These are phyloP conservation scores for Fomitopsis pinicola DNA, from an alignment of 1,284 basidiomycete genomes.

Conservation along the genomic window DNA sequence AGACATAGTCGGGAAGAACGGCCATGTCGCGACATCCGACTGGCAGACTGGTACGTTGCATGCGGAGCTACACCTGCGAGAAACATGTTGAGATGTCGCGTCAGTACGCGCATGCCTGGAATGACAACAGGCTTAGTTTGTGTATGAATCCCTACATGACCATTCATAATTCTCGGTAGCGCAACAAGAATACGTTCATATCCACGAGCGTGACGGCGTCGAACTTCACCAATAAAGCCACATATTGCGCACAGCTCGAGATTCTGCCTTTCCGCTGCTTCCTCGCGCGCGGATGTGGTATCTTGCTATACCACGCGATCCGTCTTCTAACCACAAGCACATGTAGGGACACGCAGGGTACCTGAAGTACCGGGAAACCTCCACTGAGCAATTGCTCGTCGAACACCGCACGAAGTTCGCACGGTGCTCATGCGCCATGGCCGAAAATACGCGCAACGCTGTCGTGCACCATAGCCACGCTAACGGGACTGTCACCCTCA, in stretches of 20 bases:
- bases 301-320: not conserved
- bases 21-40: slow-evolving; percentile 92
- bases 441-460: slow-evolving; percentile 89
- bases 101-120: slow-evolving; percentile 32
- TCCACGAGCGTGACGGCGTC: slow-evolving; percentile 92
- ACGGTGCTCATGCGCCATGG: slow-evolving; percentile 84
- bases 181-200: slow-evolving; percentile 95
- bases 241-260: slow-evolving; percentile 89
- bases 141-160: slow-evolving; percentile 82
- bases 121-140: not conserved
- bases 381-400: slow-evolving; percentile 84
- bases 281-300: slow-evolving; percentile 67
- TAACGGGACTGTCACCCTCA: slow-evolving; percentile 93
- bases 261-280: slow-evolving; percentile 97
- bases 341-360: slow-evolving; percentile 80
- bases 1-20: too few relatives aligned
- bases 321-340: not conserved
- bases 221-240: slow-evolving; percentile 83
- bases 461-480: slow-evolving; percentile 93
- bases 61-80: slow-evolving; percentile 85
- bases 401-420: slow-evolving; percentile 90
- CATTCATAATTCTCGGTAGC: slow-evolving; percentile 93
- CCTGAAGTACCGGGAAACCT: slow-evolving; percentile 96
- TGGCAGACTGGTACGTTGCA: slow-evolving; percentile 89
- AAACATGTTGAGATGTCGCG: slow-evolving; percentile 91